phyloP scores from a whole-genome alignment of 495 filamentous ascomycete species.

The Annulohypoxylon maeteangense region DNA sequence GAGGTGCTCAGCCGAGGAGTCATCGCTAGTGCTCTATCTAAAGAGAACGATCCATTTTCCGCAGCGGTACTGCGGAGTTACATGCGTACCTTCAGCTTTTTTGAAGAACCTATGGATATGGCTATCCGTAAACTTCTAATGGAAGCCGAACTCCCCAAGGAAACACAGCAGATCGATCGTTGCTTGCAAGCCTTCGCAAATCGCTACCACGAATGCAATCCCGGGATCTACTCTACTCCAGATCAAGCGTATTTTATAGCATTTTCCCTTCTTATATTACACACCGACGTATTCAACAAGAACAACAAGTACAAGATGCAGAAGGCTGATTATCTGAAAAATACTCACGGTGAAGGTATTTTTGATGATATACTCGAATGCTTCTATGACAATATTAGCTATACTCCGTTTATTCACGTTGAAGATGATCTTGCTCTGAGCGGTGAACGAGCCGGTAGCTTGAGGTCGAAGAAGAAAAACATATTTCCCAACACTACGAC shows the following conservation, averaged over 20 bases:
- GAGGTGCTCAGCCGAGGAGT: slow-evolving; percentile 78
- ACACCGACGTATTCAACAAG: slow-evolving; percentile 98
- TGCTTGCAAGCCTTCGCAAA: slow-evolving; percentile 95
- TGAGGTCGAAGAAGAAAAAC: slow-evolving; percentile 73
- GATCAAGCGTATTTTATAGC: slow-evolving; percentile 98
- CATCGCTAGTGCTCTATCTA: slow-evolving; percentile 83
- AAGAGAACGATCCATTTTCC: slow-evolving; percentile 84
- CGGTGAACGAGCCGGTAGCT: slow-evolving; percentile 75
- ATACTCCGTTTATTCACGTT: slow-evolving; percentile 96
- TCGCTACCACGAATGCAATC: slow-evolving; percentile 97
- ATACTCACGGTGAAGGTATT: slow-evolving; percentile 87
- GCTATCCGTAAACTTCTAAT: slow-evolving; percentile 92
- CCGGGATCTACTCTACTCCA: slow-evolving; percentile 89
- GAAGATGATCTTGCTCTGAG: slow-evolving; percentile 90
- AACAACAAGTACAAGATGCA: slow-evolving; percentile 99
- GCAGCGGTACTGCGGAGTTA: slow-evolving; percentile 87
- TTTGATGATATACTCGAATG: slow-evolving; percentile 92
- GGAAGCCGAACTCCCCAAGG: slow-evolving; percentile 95
- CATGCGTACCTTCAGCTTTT: slow-evolving; percentile 93
- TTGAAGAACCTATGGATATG: slow-evolving; percentile 98
- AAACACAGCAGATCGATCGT: slow-evolving; percentile 97
- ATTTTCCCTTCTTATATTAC: slow-evolving; percentile 94
- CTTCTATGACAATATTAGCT: slow-evolving; percentile 98
- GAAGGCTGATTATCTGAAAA: slow-evolving; percentile 93
- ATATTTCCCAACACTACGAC: slow-evolving; percentile 74